Conservation (phyloP, 129 eudicot species). For the Arctium minus region DNA sequence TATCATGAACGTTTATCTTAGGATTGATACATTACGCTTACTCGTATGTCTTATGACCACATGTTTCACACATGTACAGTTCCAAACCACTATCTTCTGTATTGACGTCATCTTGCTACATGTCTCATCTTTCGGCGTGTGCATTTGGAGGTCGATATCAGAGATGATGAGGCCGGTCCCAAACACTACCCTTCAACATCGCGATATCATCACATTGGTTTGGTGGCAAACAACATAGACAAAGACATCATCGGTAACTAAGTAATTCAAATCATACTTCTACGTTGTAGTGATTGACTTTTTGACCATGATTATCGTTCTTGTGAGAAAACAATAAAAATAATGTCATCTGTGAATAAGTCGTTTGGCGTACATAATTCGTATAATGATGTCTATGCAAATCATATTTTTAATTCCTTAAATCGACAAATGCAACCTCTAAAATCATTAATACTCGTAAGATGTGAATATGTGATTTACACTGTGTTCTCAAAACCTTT, state of each 20-base stretch:
- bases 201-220: background rate
- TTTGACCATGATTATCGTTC: background rate
- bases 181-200: background rate
- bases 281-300: background rate
- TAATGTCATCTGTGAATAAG: background rate
- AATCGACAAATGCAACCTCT: background rate
- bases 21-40: background rate
- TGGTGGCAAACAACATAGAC: background rate
- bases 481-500: too few relatives aligned
- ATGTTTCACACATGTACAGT: background rate
- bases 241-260: background rate
- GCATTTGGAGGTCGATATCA: background rate
- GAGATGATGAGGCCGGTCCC: background rate
- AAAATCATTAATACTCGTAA: too few relatives aligned
- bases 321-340: background rate
- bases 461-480: background rate
- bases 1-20: background rate
- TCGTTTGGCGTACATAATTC: background rate
- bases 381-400: background rate
- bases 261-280: background rate
- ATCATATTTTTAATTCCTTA: too few relatives aligned
- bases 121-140: background rate
- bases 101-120: background rate
- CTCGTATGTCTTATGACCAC: background rate
- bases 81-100: background rate